Percentiles rank a stretch among this genome's conserved stretches.
phyloP scores from a whole-genome alignment of 2,329 filamentous ascomycete species.

The Alternaria viburni region DNA sequence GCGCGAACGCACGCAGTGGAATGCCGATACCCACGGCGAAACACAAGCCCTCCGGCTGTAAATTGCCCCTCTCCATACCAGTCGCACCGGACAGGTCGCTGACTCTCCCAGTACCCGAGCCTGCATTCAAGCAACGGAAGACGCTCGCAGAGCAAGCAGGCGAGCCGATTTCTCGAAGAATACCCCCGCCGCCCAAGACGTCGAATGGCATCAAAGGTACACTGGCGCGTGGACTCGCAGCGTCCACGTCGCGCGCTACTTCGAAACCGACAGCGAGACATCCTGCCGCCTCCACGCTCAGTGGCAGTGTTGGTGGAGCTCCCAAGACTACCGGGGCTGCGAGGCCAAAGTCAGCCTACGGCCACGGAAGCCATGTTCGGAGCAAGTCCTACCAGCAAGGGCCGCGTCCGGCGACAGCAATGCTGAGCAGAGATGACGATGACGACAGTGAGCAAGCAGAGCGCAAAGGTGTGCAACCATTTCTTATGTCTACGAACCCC shows the following conservation, averaged over 20 bases:
- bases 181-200: slow-evolving; percentile 51
- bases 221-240: slow-evolving; percentile 48
- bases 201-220: slow-evolving; percentile 54
- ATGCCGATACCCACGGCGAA: slow-evolving; percentile 59
- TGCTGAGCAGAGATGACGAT: slow-evolving; percentile 53
- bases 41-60: slow-evolving; percentile 60
- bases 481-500: slow-evolving; percentile 49
- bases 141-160: slow-evolving; percentile 57
- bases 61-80: slow-evolving; percentile 20
- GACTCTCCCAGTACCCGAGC: slow-evolving; percentile 51
- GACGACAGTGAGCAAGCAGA: slow-evolving; percentile 48
- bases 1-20: slow-evolving; percentile 60
- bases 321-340: slow-evolving; percentile 53
- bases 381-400: slow-evolving; percentile 54
- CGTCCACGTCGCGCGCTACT: slow-evolving; percentile 51
- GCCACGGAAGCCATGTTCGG: slow-evolving; percentile 48
- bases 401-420: slow-evolving; percentile 48
- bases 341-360: slow-evolving; percentile 59
- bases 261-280: slow-evolving; percentile 52
- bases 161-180: slow-evolving; percentile 53
- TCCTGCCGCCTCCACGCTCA: slow-evolving; percentile 57
- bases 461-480: slow-evolving; percentile 54
- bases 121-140: slow-evolving; percentile 56
- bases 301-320: slow-evolving; percentile 61
- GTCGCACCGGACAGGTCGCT: slow-evolving; percentile 20